These are phyloP conservation scores for Aspergillus sclerotialis DNA, from an alignment of 2,329 filamentous ascomycete genomes.

Conservation along the genomic window DNA sequence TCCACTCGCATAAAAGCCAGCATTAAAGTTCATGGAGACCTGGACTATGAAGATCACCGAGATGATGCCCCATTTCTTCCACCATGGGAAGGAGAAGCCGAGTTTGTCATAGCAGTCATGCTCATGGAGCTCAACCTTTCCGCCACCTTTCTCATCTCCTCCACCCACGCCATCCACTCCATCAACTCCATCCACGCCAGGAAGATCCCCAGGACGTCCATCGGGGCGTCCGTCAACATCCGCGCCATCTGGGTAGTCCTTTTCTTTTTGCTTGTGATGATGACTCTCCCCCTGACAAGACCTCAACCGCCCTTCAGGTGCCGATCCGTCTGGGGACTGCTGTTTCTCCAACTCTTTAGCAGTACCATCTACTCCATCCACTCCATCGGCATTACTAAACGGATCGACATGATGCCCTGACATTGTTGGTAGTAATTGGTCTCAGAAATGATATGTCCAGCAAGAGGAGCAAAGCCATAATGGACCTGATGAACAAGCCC, in stretches of 20 bases:
- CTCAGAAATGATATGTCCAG: background rate
- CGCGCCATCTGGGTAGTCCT: constrained; percentile 7
- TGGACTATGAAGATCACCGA: constrained; percentile 64
- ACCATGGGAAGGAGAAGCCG: constrained; percentile 53
- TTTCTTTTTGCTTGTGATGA: background rate
- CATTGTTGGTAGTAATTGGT: background rate
- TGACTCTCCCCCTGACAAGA: constrained; percentile 4
- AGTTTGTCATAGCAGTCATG: constrained; percentile 59
- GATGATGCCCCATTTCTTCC: constrained; percentile 64
- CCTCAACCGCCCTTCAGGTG: constrained; percentile 7
- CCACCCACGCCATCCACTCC: constrained; percentile 5
- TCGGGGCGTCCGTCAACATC: constrained; percentile 2
- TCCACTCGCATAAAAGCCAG: constrained; percentile 64
- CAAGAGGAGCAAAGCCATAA: background rate
- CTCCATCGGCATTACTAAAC: background rate
- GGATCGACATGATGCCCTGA: background rate
- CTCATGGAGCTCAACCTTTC: constrained; percentile 38
- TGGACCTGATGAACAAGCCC: background rate
- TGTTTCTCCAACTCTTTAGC: constrained; percentile 13
- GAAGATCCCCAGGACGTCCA: constrained; percentile 4
- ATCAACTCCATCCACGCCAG: constrained; percentile 8
- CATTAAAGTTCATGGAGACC: constrained; percentile 72
- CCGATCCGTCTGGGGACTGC: constrained; percentile 5
- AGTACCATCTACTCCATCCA: constrained; percentile 2
- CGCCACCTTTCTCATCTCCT: constrained; percentile 9